These are phyloP conservation scores for Brassica balearica DNA, from an alignment of 441 rosid species.

Conservation along the genomic window DNA sequence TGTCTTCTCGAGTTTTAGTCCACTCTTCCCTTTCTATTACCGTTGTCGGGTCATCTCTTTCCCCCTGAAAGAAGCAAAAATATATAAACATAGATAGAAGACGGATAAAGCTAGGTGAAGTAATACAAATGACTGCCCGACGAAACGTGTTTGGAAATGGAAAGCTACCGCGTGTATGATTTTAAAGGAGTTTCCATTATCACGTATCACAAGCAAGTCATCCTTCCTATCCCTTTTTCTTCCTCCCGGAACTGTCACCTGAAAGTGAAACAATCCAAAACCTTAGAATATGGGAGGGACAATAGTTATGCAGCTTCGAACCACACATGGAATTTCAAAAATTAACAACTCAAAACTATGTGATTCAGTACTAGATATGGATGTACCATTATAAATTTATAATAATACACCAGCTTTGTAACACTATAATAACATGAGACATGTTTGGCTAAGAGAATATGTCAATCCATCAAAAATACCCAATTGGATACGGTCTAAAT, in stretches of 20 bases:
- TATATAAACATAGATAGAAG: background rate
- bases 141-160: constrained; percentile 3
- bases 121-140: background rate
- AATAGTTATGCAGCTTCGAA: background rate
- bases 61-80: constrained; percentile 51
- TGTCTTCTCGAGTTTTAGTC: constrained; percentile 70
- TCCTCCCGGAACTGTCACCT: constrained; percentile 90
- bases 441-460: background rate
- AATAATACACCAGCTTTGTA: background rate
- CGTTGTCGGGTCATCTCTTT: constrained; percentile 74
- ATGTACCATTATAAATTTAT: background rate
- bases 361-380: constrained; percentile 12
- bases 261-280: constrained; percentile 22
- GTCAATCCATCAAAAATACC: background rate
- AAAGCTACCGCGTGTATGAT: constrained; percentile 62
- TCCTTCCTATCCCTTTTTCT: constrained; percentile 78
- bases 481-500: background rate
- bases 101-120: background rate
- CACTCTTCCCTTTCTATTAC: constrained; percentile 90
- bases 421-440: background rate
- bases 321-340: background rate
- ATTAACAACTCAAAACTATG: constrained; percentile 12
- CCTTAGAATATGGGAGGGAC: constrained; percentile 21
- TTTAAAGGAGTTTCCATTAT: constrained; percentile 80
- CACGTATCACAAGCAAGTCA: constrained; percentile 84